Percentiles rank a stretch among this genome's conserved stretches.
These are phyloP conservation scores for Hemisphaericaspora subhashii DNA, from an alignment of 1,139 yeast genomes.

Conservation along the genomic window DNA sequence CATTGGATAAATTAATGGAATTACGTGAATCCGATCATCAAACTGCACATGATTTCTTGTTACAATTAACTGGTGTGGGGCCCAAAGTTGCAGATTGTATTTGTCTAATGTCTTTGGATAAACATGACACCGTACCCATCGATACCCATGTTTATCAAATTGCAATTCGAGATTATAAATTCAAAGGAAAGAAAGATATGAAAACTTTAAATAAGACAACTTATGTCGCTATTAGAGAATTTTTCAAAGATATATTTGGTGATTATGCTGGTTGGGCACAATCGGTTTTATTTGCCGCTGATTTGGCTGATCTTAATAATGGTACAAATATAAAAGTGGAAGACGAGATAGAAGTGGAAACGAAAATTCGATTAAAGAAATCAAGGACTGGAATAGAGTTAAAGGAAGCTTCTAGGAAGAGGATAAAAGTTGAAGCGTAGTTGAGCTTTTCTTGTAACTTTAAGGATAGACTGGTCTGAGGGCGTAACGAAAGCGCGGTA, in stretches of 20 bases:
- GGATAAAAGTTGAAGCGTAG: slow-evolving; percentile 1
- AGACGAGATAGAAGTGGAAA: not conserved
- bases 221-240: slow-evolving; percentile 59
- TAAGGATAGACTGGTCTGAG: too few species aligned
- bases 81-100: slow-evolving; percentile 96
- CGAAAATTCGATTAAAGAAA: not conserved
- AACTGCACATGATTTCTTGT: slow-evolving; percentile 62
- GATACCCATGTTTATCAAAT: slow-evolving; percentile 97
- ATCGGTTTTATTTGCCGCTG: slow-evolving; percentile 85
- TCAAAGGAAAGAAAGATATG: slow-evolving; percentile 46
- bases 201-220: slow-evolving; percentile 58
- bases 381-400: too few species aligned
- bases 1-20: slow-evolving; percentile 28
- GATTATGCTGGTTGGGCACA: slow-evolving; percentile 98
- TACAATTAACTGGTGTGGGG: slow-evolving; percentile 84
- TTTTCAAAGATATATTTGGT: slow-evolving; percentile 77
- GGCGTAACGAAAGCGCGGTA: too few species aligned
- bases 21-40: slow-evolving; percentile 50
- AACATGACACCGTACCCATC: slow-evolving; percentile 88
- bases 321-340: slow-evolving; percentile 33
- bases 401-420: too few species aligned
- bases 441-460: too few species aligned
- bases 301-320: slow-evolving; percentile 60
- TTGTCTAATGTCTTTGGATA: slow-evolving; percentile 86
- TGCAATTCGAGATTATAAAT: slow-evolving; percentile 77